Evolutionary conservation across 345 rosid species (phyloP), one percentile per base, ranked within the genome.

Genomic region (Kandelia obovata): DNA sequence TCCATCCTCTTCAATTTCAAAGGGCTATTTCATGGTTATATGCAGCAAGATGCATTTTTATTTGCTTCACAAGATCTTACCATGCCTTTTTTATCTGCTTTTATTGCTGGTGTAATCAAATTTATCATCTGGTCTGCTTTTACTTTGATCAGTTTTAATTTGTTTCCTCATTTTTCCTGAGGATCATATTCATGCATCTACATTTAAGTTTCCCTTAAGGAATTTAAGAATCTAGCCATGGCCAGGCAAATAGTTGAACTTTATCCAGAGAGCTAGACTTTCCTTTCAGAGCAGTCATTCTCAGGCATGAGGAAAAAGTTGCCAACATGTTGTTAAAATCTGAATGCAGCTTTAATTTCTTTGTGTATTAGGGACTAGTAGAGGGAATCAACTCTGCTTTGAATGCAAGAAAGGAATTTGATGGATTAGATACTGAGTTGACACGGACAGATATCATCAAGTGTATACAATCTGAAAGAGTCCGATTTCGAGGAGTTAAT

Each of bases 391-490:
- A 73, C 62, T 62, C 75, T 69, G 67, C 64, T 49, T 53, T 75
- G 69, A 79, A 47, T 79, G 83, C 77, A 70, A 88, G 77, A 81
- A 87, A 75, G 82, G 90, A 87, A 65, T 69, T 53, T 61, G 88
- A 79, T 64, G 95, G 75, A 21, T 74, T 71, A n/a, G 88, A 80
- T 64, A 73, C 92, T 53, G 97, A 94, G 76, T 68, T 91, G 74
- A 82, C 97, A 0, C 84, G 98, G 63, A 74, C 79, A 56, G 97
- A 94, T 81, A 85, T 91, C 78, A 91, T 91, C 81, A 94, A 88
- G 74, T 91, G 98, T 69, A 88, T 85, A 79, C 98, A 91, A 75
- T 88, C 89, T 11, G 82, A 88, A 58, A 87, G 57, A 85, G 87
- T 85, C 70, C 87, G 83, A 80, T 87, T 94, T 76, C 88, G 96